Evolutionary conservation across 2,329 filamentous ascomycete genomes (phyloP), one percentile per base, ranked within the genome.

Genomic region (Ceratocystis huliohia): DNA sequence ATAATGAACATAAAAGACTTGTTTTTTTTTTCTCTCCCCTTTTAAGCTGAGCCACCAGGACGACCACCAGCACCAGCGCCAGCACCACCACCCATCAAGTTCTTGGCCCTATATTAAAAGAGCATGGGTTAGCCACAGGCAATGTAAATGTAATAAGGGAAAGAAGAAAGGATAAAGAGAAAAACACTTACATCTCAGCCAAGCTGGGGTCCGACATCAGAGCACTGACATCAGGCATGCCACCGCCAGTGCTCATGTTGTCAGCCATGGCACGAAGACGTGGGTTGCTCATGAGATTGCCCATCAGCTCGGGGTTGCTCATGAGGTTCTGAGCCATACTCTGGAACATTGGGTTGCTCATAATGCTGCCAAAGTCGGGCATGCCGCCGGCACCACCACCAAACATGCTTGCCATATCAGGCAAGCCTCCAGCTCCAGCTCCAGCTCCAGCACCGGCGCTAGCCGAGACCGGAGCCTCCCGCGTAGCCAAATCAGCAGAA

Each of bases 341-440:
- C 63, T 91, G 85, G 78, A 99, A 96, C 94, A 97, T 97, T 66
- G 94, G 94, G 80, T 97, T 99, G 80, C 81, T 91, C 91, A 97
- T 96, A 75, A 99, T 86, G 69, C 84, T 84, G 70, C 84, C 78
- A 28, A 99, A 80, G 75, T 97, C 93, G 13, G 92, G 91, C 88
- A 96, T 94, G 65, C 89, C 90, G 64, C 88, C 88, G 6, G 79
- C 85, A 22, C 82, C 86, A 4, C 83, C 86, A 50, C 86, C 86
- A 70, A 92, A 80, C 86, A 92, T 88, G 72, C 86, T 81, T 2
- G 88, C 88, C 57, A 93, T 78, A 73, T 91, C 87, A 1, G 89
- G 89, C 81, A 88, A 85, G 25, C 86, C 87, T 28, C 82, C 82
- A 7, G 75, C 59, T 13, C 20, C 64, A 15, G 59, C 61, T 70